Conservation (phyloP, 2,329 filamentous ascomycete genomes). For the Phoma sp. region DNA sequence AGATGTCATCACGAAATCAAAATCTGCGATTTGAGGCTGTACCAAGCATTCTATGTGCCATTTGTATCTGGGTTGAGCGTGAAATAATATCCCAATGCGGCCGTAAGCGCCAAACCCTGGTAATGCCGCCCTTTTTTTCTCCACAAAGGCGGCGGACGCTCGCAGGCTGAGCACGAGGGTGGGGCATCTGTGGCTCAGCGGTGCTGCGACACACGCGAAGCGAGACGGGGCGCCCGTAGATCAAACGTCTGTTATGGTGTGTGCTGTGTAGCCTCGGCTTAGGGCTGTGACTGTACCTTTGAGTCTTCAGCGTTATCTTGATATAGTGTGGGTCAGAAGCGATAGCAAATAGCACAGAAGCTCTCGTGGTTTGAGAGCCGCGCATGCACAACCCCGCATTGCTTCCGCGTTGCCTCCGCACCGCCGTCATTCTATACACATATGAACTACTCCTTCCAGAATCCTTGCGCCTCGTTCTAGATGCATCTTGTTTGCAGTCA, state of each 20-base stretch:
- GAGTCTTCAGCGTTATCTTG: too few species aligned
- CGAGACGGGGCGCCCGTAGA: constrained; percentile 4
- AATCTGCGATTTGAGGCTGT: neutral
- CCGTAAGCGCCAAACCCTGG: neutral
- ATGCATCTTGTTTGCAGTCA: too few species aligned
- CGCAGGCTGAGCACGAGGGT: constrained; percentile 8
- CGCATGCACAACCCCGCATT: too few species aligned
- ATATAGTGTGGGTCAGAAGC: neutral
- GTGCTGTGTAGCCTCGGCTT: too few species aligned
- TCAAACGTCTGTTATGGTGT: neutral
- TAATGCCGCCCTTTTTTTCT: constrained; percentile 18
- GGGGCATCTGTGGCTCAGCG: constrained; percentile 6
- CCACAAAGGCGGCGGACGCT: constrained; percentile 6
- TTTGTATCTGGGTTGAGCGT: neutral
- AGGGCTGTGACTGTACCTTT: too few species aligned
- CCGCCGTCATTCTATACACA: too few species aligned
- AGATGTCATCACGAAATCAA: neutral
- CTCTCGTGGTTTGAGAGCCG: too few species aligned
- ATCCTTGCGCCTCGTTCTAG: too few species aligned
- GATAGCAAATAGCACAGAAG: too few species aligned
- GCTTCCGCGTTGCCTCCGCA: too few species aligned
- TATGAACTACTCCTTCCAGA: too few species aligned
- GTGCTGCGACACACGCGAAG: constrained; percentile 3
- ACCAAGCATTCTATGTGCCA: too few species aligned
- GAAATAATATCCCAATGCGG: neutral